Conservation (phyloP, 1,284 basidiomycete species). For the Sporisorium graminicola region DNA sequence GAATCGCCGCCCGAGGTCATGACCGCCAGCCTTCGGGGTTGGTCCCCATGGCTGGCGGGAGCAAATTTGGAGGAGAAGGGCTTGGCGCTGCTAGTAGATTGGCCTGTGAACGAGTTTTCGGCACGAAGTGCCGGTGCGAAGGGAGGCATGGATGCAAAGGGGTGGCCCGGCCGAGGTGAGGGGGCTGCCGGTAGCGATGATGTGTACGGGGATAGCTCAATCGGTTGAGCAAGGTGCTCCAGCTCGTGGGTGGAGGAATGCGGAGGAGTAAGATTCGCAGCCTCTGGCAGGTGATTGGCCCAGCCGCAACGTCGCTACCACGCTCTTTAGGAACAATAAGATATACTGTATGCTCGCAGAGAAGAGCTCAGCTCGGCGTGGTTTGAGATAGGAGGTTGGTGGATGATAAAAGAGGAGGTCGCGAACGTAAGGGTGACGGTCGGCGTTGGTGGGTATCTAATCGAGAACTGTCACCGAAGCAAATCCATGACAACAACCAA, state of each 20-base stretch:
- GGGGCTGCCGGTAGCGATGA: too few relatives aligned
- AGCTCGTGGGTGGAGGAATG: not conserved
- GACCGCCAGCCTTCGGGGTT: conserved; percentile 76
- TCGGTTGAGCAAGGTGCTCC: too few relatives aligned
- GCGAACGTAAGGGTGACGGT: not conserved
- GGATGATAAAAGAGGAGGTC: not conserved
- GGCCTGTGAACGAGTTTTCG: conserved; percentile 31
- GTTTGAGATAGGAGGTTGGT: not conserved
- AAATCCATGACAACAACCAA: not conserved
- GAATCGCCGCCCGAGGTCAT: conserved; percentile 97
- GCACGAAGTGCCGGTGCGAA: conserved; percentile 41
- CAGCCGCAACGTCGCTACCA: not conserved
- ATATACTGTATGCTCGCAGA: not conserved
- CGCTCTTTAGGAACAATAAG: not conserved
- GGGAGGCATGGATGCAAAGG: conserved; percentile 27
- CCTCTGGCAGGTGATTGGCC: not conserved
- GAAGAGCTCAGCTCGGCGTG: not conserved
- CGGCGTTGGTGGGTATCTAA: not conserved
- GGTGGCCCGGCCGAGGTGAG: not conserved
- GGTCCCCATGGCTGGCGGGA: conserved; percentile 28
- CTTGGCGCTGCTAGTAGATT: conserved; percentile 24
- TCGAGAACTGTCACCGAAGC: not conserved
- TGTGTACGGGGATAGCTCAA: too few relatives aligned
- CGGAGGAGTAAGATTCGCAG: not conserved
- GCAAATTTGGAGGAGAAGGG: conserved; percentile 31